Evolutionary conservation across 225 moss, liverwort and hornwort genomes (phyloP).

Genomic region (Polytrichum commune): DNA sequence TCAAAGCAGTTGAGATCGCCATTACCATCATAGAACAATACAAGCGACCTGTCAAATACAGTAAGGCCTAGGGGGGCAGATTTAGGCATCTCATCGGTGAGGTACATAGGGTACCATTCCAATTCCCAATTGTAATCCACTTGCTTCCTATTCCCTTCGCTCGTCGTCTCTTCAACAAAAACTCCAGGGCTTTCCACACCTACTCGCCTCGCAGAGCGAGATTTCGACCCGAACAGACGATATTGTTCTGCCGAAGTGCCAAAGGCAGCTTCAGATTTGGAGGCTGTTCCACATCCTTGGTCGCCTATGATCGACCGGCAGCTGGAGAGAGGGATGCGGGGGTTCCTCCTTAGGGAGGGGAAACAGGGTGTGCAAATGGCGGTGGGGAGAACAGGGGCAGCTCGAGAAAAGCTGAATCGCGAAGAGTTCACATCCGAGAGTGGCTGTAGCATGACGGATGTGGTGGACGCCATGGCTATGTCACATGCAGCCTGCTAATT

Average conservation of each 20-base stretch:
- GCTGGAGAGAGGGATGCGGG: not conserved
- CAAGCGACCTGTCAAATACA: slow-evolving; percentile 65
- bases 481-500: slow-evolving; percentile 6
- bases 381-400: not conserved
- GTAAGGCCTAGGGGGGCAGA: slow-evolving; percentile 70
- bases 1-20: slow-evolving; percentile 73
- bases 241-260: not conserved
- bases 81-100: slow-evolving; percentile 63
- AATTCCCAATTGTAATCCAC: slow-evolving; percentile 54
- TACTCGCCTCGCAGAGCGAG: not conserved
- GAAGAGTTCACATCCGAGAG: slow-evolving; percentile 8
- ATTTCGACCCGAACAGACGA: not conserved
- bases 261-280: not conserved
- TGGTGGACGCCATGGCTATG: slow-evolving; percentile 20
- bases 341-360: not conserved
- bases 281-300: not conserved
- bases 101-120: slow-evolving; percentile 88
- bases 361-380: not conserved
- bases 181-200: slow-evolving; percentile 4
- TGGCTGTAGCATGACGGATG: slow-evolving; percentile 20
- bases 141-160: slow-evolving; percentile 6
- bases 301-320: slow-evolving; percentile 10
- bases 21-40: slow-evolving; percentile 74
- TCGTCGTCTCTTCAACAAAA: slow-evolving; percentile 2
- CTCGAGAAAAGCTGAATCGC: not conserved